phyloP scores from a whole-genome alignment of 2,329 filamentous ascomycete species.

The Annulohypoxylon truncatum region DNA sequence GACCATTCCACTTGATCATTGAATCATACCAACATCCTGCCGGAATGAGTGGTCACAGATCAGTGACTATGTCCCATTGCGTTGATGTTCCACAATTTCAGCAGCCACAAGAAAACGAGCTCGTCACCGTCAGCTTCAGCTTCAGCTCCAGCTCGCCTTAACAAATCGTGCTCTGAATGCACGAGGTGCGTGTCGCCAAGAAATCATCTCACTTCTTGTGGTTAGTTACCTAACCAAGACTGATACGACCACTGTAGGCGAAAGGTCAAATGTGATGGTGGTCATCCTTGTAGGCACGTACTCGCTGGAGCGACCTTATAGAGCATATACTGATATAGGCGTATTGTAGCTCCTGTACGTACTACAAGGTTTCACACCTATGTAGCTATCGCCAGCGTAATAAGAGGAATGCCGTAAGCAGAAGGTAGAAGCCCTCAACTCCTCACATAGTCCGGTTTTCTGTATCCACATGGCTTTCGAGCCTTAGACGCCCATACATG shows the following conservation, averaged over 20 bases:
- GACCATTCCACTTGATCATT: slow-evolving; percentile 19
- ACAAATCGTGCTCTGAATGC: slow-evolving; percentile 39
- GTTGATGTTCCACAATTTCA: slow-evolving; percentile 42
- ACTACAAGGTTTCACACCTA: slow-evolving; percentile 37
- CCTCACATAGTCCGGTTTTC: not conserved
- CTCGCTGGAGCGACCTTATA: not conserved
- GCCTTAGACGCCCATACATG: not conserved
- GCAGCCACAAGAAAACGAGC: slow-evolving; percentile 33
- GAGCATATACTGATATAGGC: slow-evolving; percentile 5
- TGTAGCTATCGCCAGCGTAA: slow-evolving; percentile 39
- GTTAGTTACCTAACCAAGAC: slow-evolving; percentile 26
- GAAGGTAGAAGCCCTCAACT: slow-evolving; percentile 14
- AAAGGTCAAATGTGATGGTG: slow-evolving; percentile 39
- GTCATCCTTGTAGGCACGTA: slow-evolving; percentile 38
- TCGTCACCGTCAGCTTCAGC: slow-evolving; percentile 35
- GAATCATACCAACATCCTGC: slow-evolving; percentile 20
- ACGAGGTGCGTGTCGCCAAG: slow-evolving; percentile 36
- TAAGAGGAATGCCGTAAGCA: slow-evolving; percentile 37
- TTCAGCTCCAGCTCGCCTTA: slow-evolving; percentile 31
- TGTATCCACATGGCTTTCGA: not conserved
- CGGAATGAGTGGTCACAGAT: slow-evolving; percentile 33
- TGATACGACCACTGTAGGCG: slow-evolving; percentile 28
- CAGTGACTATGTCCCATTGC: slow-evolving; percentile 34
- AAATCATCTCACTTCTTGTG: slow-evolving; percentile 4
- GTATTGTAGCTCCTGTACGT: slow-evolving; percentile 33